Evolutionary conservation across 176 grass and related monocot species (phyloP).

Genomic region (Aegilops speltoides): DNA sequence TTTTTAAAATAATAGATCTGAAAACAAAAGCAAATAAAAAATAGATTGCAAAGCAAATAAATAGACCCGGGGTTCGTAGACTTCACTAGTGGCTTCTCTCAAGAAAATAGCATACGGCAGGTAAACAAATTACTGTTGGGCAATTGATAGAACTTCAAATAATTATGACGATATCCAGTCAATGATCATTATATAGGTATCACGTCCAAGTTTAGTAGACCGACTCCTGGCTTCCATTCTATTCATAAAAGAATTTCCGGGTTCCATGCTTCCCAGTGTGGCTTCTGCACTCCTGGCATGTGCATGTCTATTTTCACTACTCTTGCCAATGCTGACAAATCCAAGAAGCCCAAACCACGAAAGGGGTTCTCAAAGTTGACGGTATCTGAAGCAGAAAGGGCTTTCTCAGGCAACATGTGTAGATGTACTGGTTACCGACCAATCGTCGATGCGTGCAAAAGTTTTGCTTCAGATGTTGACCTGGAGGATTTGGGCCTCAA

Average conservation of each 20-base stretch:
- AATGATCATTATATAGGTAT: too few species aligned
- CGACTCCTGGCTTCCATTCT: constrained; percentile 42
- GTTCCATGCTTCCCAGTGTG: constrained; percentile 86
- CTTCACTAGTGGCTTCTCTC: too few species aligned
- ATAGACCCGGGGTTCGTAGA: too few species aligned
- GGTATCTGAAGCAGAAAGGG: constrained; percentile 53
- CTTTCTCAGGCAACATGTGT: constrained; percentile 78
- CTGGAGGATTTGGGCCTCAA: constrained; percentile 80
- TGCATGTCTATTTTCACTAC: constrained; percentile 84
- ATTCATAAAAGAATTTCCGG: constrained; percentile 69
- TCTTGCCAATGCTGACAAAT: constrained; percentile 75
- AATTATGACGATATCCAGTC: too few species aligned
- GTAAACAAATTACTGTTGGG: too few species aligned
- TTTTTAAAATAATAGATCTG: too few species aligned
- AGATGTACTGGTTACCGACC: constrained; percentile 77
- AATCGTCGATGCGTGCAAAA: constrained; percentile 80
- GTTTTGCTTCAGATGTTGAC: constrained; percentile 73
- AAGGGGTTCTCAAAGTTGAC: constrained; percentile 72
- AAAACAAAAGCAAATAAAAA: too few species aligned
- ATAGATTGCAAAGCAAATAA: too few species aligned
- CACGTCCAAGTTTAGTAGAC: too few species aligned
- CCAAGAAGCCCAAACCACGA: constrained; percentile 49
- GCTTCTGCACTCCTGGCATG: constrained; percentile 89
- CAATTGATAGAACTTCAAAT: too few species aligned
- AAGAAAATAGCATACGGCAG: too few species aligned